Evolutionary conservation across 192 early-diverging fungal genomes (phyloP), one percentile per base, ranked within the genome.

Genomic region (Jimgerdemannia lactiflua): DNA sequence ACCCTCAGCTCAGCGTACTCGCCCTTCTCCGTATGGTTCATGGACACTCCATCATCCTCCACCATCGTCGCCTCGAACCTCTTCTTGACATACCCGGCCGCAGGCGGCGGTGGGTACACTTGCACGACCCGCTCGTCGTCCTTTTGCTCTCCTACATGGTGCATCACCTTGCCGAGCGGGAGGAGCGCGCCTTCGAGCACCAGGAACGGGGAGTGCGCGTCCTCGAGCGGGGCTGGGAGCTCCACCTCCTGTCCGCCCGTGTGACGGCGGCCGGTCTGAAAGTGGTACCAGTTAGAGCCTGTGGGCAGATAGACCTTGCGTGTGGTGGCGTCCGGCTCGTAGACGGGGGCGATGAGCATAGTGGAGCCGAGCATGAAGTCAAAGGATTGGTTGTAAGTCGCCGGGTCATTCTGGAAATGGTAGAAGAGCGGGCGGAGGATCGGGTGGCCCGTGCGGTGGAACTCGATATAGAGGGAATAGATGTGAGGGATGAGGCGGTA

Each of bases 371-470:
- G 73, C 77, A 29, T 29, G 29, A 29, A 29, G 29, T 29, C 29
- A 29, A 29, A 29, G 29, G 29, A 29, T 29, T 29, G 65, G 4
- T 49, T 64, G 42, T 84, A 78, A 3, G 78, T 77, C 2, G 69
- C n/a, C 6, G 70, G 69, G 71, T 91, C 89, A 43, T 82, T 65
- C 49, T 81, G 86, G 64, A 86, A 89, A 72, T 90, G 75, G 42
- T 82, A 89, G 43, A 91, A 74, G 4, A 84, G 67, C 0, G 89
- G 89, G 20, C 89, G 84, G 29, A 89, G 79, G 11, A 89, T 66
- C 8, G 89, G 89, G 17, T 67, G 41, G 42, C 82, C 82, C 2
- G 63, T 70, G 29, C 29, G 29, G 29, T 29, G 29, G 29, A 29
- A 29, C 29, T 29, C 29, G 29, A 29, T 29, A 1, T 29, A 29